Base-by-base conservation (phyloP, 2,329 filamentous ascomycete genomes). In the Alternaria dauci region DNA sequence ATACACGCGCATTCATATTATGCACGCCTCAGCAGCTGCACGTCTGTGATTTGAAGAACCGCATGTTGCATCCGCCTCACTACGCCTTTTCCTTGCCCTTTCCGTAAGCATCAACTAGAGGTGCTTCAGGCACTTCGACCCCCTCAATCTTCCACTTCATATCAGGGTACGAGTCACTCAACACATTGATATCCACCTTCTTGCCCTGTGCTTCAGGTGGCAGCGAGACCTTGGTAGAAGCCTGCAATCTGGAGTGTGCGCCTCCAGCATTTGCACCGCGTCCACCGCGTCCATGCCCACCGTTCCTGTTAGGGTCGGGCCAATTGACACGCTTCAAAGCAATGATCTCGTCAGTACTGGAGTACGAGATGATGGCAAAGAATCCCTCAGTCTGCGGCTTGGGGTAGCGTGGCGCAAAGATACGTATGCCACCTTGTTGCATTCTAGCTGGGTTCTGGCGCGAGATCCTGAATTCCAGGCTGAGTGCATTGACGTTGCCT, bases 351-450 rank as follows among this genome's bases (percentile, higher is more conserved):
- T 94, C 92, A 7, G 81, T 85, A 0, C 81, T 82, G 2, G 86
- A 72, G 69, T 91, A 88, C 7, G 88, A 89, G 0, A 96, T 85
- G 23, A 98, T 75, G 14, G 95, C 87, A 78, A 99, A 98, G 86
- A 90, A 98, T 0, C 94, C 94, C 74, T 99, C 95, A 0, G 89
- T 95, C 79, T 99, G 95, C 16, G 93, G 89, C 79, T 99, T 99
- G 1, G 94, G 94, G 80, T 96, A 98, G 23, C 87, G 86, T 3
- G 96, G 94, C 0, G 95, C 93, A 71, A 90, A 97, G 74, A 97
- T 91, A 62, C 90, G 87, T 50, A 87, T 89, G 1, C 93, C 91
- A 1, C 67, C 67, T 9, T 68, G 64, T 4, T 69, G 68, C 11
- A 63, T 52, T 16, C 61, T 56, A 2, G 70, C 69, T 2, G 86